Conservation (phyloP, 1,284 basidiomycete genomes). For the Dichomitus squalens region DNA sequence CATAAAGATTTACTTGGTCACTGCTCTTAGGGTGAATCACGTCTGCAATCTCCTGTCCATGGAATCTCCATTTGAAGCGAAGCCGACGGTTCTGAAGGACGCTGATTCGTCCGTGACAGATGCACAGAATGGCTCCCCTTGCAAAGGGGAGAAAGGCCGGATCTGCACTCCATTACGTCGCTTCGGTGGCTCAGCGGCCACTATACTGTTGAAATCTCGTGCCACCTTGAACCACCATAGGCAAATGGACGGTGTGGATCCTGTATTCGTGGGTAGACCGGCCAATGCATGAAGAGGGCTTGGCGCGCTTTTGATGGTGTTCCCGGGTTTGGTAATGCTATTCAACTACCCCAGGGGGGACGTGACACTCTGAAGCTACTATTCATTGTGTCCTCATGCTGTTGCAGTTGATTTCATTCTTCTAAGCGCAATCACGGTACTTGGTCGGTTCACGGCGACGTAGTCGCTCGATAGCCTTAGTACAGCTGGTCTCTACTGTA, state of each 20-base stretch:
- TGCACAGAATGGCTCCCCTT: background rate
- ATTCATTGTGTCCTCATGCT: no score
- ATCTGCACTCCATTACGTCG: background rate
- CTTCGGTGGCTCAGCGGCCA: background rate
- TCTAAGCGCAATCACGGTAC: no score
- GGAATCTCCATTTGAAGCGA: background rate
- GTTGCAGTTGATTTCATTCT: no score
- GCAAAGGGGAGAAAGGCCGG: background rate
- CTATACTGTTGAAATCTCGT: background rate
- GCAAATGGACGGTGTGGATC: background rate
- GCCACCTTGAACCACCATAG: background rate
- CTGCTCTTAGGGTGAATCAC: background rate
- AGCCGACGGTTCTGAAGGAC: background rate
- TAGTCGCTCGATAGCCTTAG: no score
- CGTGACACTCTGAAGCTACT: no score
- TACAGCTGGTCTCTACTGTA: no score
- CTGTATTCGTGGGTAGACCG: background rate
- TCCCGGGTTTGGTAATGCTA: no score
- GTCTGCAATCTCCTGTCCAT: background rate
- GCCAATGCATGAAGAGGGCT: background rate
- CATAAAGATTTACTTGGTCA: no score
- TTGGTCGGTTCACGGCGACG: no score
- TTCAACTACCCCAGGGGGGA: no score
- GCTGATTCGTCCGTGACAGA: background rate
- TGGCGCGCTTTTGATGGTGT: no score